Evolutionary conservation across 768 basidiomycete genomes (phyloP).

Genomic region (Leccinellum albellum): DNA sequence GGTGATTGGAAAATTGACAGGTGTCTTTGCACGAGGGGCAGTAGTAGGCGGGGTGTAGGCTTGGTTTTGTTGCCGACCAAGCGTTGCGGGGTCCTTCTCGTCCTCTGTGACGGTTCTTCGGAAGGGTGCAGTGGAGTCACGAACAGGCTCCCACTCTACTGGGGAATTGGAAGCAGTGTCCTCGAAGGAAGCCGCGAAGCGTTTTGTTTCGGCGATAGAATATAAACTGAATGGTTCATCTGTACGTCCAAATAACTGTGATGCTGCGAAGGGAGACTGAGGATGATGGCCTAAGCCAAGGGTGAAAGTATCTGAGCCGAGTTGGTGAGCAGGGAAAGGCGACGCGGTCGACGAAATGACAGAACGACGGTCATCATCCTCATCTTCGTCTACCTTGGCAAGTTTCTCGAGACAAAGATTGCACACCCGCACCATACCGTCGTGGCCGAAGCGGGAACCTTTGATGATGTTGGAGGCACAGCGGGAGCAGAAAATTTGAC

Average conservation of each 20-base stretch:
- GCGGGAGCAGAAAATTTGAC: slow-evolving; percentile 95
- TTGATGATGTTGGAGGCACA: slow-evolving; percentile 98
- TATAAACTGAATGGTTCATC: slow-evolving; percentile 80
- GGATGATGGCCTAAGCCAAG: slow-evolving; percentile 49
- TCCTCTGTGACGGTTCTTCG: slow-evolving; percentile 73
- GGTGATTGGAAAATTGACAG: slow-evolving; percentile 55
- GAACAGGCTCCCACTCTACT: slow-evolving; percentile 44
- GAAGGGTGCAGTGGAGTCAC: slow-evolving; percentile 67
- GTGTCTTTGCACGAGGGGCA: slow-evolving; percentile 45
- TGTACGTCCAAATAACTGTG: slow-evolving; percentile 74
- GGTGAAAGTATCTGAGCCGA: slow-evolving; percentile 45
- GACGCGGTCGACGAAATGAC: slow-evolving; percentile 67
- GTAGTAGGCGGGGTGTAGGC: slow-evolving; percentile 25
- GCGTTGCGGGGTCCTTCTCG: slow-evolving; percentile 54
- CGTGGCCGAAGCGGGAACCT: slow-evolving; percentile 86
- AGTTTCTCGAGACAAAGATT: slow-evolving; percentile 93
- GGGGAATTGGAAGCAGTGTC: slow-evolving; percentile 53
- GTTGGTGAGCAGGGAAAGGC: slow-evolving; percentile 76
- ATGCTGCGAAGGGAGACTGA: slow-evolving; percentile 85
- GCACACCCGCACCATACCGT: slow-evolving; percentile 94
- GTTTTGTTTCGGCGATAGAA: slow-evolving; percentile 75
- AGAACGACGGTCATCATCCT: slow-evolving; percentile 85
- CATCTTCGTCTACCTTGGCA: slow-evolving; percentile 81
- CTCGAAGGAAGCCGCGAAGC: slow-evolving; percentile 51
- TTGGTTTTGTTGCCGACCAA: slow-evolving; percentile 37